These are phyloP conservation scores for Solanum corneliomulleri DNA, from an alignment of 257 asterid species.

Conservation along the genomic window DNA sequence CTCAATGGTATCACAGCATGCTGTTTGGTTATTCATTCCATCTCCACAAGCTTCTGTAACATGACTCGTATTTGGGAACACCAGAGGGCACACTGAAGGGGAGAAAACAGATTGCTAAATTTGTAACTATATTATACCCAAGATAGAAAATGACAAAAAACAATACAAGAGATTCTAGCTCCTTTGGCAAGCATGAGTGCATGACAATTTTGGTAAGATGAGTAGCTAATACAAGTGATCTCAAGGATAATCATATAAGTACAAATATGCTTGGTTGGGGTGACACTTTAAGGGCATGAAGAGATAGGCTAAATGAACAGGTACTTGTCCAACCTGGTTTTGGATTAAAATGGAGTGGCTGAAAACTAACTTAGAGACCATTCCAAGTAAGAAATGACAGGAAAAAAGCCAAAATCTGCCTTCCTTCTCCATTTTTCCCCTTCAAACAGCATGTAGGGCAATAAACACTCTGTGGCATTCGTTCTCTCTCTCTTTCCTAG, in stretches of 20 bases:
- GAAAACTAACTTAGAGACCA: neutral
- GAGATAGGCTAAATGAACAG: neutral
- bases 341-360: neutral
- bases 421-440: neutral
- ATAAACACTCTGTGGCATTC: neutral
- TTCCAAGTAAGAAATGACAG: neutral
- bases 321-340: neutral
- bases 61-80: slow-evolving; percentile 58
- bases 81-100: slow-evolving; percentile 79
- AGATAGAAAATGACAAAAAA: neutral
- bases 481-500: neutral
- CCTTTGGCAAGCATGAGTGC: neutral
- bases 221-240: neutral
- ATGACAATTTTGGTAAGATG: neutral
- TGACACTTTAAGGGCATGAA: neutral
- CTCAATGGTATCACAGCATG: slow-evolving; percentile 66
- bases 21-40: slow-evolving; percentile 35
- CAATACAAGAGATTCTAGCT: neutral
- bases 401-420: neutral
- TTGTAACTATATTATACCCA: neutral
- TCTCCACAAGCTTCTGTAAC: slow-evolving; percentile 52
- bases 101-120: neutral
- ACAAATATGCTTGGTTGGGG: neutral
- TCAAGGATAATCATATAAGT: neutral
- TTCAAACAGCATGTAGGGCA: neutral